phyloP scores from a whole-genome alignment of 2,329 filamentous ascomycete genomes.

The Cladophialophora chaetospira region DNA sequence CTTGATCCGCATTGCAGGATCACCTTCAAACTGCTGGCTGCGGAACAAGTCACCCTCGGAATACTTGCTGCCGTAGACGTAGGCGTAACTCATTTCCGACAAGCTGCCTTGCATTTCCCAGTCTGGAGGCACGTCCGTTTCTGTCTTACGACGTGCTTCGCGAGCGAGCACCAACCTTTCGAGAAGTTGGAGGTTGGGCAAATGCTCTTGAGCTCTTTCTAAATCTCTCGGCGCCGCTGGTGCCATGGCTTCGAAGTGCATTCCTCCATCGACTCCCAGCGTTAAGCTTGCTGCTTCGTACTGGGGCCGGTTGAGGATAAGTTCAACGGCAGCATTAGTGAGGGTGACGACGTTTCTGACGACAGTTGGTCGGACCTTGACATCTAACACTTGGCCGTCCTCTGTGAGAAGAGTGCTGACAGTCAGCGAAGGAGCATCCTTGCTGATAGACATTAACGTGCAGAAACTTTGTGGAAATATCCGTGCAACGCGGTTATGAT shows the following conservation, averaged over 20 bases:
- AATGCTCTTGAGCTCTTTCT: conserved; percentile 33
- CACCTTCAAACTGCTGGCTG: conserved; percentile 42
- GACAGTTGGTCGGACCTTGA: conserved; percentile 55
- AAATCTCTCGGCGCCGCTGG: conserved; percentile 29
- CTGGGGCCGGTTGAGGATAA: conserved; percentile 11
- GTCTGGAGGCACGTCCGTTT: conserved; percentile 36
- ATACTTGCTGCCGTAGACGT: conserved; percentile 33
- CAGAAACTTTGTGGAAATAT: conserved; percentile 58
- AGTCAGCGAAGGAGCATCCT: conserved; percentile 59
- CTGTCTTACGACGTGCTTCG: conserved; percentile 9
- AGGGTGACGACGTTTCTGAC: conserved; percentile 58
- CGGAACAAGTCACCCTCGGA: conserved; percentile 35
- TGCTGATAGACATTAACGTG: conserved; percentile 55
- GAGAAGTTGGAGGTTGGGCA: conserved; percentile 38
- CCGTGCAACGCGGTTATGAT: conserved; percentile 54
- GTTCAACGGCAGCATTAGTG: conserved; percentile 44
- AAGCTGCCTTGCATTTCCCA: conserved; percentile 28
- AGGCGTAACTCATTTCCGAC: neutral
- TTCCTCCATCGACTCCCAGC: conserved; percentile 35
- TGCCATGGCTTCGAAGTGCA: neutral
- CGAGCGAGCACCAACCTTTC: conserved; percentile 21
- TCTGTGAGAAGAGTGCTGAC: conserved; percentile 60
- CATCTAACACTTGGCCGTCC: conserved; percentile 56
- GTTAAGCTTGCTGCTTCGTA: conserved; percentile 33
- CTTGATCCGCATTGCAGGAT: conserved; percentile 45